phyloP scores from a whole-genome alignment of 148 eudicot species.

The Limonium bicolor region DNA sequence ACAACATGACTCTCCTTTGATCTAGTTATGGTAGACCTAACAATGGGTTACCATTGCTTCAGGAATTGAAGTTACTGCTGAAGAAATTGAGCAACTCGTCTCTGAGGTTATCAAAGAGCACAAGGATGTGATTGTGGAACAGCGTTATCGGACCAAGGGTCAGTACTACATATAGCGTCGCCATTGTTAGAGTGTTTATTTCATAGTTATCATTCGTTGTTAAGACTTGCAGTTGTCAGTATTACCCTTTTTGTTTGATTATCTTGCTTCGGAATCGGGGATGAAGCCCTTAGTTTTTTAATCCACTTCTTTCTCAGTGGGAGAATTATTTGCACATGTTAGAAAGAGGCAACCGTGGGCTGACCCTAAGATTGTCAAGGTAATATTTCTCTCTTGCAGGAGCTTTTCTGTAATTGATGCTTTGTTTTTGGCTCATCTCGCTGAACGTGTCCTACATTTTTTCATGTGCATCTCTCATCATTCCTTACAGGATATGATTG shows the following conservation, averaged over 20 bases:
- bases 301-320: constrained; percentile 31
- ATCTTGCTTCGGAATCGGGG: neutral
- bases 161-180: constrained; percentile 5
- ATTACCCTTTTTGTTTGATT: neutral
- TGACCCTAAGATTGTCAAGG: constrained; percentile 93
- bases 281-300: neutral
- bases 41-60: too few species aligned
- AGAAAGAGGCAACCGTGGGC: constrained; percentile 97
- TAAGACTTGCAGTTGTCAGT: neutral
- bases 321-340: constrained; percentile 71
- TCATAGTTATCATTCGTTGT: too few species aligned
- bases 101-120: constrained; percentile 57
- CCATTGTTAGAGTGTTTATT: neutral
- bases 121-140: constrained; percentile 52
- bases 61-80: constrained; percentile 79
- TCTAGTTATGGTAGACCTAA: too few species aligned
- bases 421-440: neutral
- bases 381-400: constrained; percentile 9
- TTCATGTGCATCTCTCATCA: neutral
- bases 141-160: constrained; percentile 81
- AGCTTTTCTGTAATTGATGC: neutral
- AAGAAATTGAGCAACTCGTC: constrained; percentile 42
- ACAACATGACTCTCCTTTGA: too few species aligned
- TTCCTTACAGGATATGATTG: constrained; percentile 58
- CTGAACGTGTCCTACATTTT: neutral